A percentile compares a stretch with the other conserved stretches of the same genome.
phyloP scores from a whole-genome alignment of 148 eudicot species.

The Camellia sinensis region DNA sequence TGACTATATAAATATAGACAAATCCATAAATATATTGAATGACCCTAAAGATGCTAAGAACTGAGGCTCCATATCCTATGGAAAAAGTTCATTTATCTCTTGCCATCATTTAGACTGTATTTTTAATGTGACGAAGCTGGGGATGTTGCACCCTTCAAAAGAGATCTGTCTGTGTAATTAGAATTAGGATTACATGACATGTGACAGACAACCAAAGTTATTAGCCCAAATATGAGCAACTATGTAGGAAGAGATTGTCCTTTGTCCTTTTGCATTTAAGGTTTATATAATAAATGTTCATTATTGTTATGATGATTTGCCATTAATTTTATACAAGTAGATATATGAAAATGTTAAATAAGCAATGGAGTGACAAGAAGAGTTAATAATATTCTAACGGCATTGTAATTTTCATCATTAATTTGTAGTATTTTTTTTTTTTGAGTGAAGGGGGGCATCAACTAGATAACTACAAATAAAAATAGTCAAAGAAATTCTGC shows the following conservation, averaged over 20 bases:
- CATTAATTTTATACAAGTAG: neutral
- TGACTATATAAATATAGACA: neutral
- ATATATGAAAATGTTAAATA: neutral
- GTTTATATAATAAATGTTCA: neutral
- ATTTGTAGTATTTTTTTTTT: neutral
- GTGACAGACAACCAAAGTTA: neutral
- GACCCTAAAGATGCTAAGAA: constrained; percentile 3
- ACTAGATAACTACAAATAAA: neutral
- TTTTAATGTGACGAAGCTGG: neutral
- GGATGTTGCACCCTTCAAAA: neutral
- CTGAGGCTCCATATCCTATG: neutral
- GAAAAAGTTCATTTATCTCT: neutral
- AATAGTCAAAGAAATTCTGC: neutral
- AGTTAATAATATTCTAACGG: neutral
- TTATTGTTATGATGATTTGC: neutral
- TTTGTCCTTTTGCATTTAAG: constrained; percentile 2
- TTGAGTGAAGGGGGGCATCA: neutral
- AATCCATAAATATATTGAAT: neutral
- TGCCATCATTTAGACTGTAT: neutral
- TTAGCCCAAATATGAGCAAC: neutral
- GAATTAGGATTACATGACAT: neutral
- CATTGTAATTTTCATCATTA: neutral
- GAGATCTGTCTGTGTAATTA: neutral
- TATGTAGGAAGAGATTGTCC: neutral
- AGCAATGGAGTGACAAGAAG: neutral